A percentile compares a stretch with the other conserved stretches of the same genome.
phyloP scores from a whole-genome alignment of 805 yeast genomes.

The Spathaspora boniae region DNA sequence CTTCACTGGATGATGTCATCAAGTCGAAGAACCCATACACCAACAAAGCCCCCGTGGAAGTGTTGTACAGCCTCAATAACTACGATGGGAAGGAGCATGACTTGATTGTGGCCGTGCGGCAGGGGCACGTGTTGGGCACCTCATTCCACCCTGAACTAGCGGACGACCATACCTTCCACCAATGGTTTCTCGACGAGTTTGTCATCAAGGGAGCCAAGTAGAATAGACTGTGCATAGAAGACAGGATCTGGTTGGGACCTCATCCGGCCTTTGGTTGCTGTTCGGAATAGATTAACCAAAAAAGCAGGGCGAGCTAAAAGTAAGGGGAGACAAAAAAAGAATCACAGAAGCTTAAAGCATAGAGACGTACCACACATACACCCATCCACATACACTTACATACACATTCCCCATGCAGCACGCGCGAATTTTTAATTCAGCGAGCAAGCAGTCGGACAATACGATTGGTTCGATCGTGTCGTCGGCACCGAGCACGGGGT shows the following conservation, averaged over 20 bases:
- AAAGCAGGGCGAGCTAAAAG: neutral
- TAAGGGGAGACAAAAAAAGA: neutral
- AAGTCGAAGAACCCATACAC: slow-evolving; percentile 20
- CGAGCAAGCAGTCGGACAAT: neutral
- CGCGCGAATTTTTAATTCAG: too few relatives aligned
- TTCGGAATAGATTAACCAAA: neutral
- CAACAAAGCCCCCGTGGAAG: slow-evolving; percentile 32
- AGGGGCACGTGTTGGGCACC: slow-evolving; percentile 65
- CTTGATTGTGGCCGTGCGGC: slow-evolving; percentile 68
- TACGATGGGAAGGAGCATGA: slow-evolving; percentile 20
- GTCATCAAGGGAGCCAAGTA: slow-evolving; percentile 23
- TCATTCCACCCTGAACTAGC: slow-evolving; percentile 80
- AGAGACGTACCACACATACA: too few relatives aligned
- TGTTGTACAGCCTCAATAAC: slow-evolving; percentile 34
- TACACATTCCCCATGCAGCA: too few relatives aligned
- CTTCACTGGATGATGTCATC: slow-evolving; percentile 13
- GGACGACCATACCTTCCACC: slow-evolving; percentile 57
- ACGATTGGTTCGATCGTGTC: too few relatives aligned
- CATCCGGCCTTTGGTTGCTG: neutral
- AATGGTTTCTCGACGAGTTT: slow-evolving; percentile 64
- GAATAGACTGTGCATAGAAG: too few relatives aligned
- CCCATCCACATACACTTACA: too few relatives aligned
- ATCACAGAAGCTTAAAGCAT: too few relatives aligned
- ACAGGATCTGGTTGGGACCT: too few relatives aligned
- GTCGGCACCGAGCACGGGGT: too few relatives aligned